Evolutionary conservation across 305 asterid species (phyloP).

Genomic region (Stenogyne calaminthoides): DNA sequence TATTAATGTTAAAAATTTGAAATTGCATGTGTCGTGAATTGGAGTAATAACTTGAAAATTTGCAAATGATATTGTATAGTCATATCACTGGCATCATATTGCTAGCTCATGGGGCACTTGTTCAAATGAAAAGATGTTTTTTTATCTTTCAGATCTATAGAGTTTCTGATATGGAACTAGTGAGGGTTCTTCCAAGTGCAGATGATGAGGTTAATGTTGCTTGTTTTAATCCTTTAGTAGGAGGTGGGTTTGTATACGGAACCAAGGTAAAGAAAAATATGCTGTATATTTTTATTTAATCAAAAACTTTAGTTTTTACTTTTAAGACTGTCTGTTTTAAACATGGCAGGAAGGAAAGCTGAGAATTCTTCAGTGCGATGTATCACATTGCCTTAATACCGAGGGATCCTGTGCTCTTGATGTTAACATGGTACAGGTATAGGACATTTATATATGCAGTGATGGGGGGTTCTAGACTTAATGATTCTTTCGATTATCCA

Average conservation of each 20-base stretch:
- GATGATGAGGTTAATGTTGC: slow-evolving; percentile 99
- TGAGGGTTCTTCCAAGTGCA: slow-evolving; percentile 93
- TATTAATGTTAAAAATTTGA: not conserved
- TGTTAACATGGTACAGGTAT: slow-evolving; percentile 88
- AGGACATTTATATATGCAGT: not conserved
- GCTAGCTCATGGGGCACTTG: not conserved
- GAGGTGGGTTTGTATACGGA: slow-evolving; percentile 96
- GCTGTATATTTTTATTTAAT: slow-evolving; percentile 7
- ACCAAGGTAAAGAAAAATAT: slow-evolving; percentile 66
- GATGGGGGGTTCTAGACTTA: not conserved
- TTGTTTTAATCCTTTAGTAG: slow-evolving; percentile 90
- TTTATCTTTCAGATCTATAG: slow-evolving; percentile 63
- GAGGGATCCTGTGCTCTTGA: slow-evolving; percentile 47
- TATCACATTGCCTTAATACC: slow-evolving; percentile 49
- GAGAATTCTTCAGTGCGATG: slow-evolving; percentile 80
- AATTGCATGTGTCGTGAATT: slow-evolving; percentile 4
- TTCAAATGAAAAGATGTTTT: not conserved
- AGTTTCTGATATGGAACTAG: slow-evolving; percentile 96
- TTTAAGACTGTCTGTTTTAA: slow-evolving; percentile 9
- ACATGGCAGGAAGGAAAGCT: slow-evolving; percentile 88
- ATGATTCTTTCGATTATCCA: not conserved
- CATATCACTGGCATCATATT: not conserved
- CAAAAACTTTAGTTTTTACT: slow-evolving; percentile 16
- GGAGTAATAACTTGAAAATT: not conserved
- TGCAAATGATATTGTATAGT: not conserved